Evolutionary conservation across 164 flowering plant genomes (phyloP), one percentile per base, ranked within the genome.

Genomic region (Kalanchoe fedtschenkoi): DNA sequence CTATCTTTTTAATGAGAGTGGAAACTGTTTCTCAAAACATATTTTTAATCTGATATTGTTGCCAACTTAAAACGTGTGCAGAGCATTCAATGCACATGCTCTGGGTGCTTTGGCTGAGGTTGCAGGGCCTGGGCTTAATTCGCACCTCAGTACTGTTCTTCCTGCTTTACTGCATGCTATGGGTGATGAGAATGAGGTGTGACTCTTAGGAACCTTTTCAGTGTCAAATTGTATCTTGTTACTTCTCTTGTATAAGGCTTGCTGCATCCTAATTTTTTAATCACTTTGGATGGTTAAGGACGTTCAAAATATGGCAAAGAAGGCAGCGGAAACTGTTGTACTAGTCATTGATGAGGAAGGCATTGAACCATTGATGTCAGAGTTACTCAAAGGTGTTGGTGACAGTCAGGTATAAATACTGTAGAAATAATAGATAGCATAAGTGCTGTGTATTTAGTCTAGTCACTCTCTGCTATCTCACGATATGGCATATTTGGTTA

Each of bases 41-140:
- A 7, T 33, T 32, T 17, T 11, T 33, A 37, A 58, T 33, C 17
- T 16, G 16, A 14, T 55, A 33, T 19, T 58, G 39, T 17, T 17
- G 37, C 17, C 13, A 34, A 58, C 64, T 65, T 24, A 22, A 60
- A 37, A 42, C 70, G 26, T 26, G 7, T 75, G 16, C 77, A 93
- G 99, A 54, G 99, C 96, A 61, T 93, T 93, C 66, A 90, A 88
- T 76, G 97, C 96, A 58, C 97, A 90, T 80, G 99, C 99, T 61
- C 70, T 93, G 59, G 99, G 97, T 65, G 97, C 99, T 41, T 73
- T 93, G 67, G 97, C 97, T 24, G 99, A 93, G 72, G 99, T 95
- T 81, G 99, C 99, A 0, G 97, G 97, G 46, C 78, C 96, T 72
- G 91, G 97, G 62, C 83, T 95, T 34, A 78, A 84, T 65, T 61